A percentile compares a stretch with the other conserved stretches of the same genome.
phyloP scores from a whole-genome alignment of 2,329 filamentous ascomycete genomes.

The Sclerotinia glacialis region DNA sequence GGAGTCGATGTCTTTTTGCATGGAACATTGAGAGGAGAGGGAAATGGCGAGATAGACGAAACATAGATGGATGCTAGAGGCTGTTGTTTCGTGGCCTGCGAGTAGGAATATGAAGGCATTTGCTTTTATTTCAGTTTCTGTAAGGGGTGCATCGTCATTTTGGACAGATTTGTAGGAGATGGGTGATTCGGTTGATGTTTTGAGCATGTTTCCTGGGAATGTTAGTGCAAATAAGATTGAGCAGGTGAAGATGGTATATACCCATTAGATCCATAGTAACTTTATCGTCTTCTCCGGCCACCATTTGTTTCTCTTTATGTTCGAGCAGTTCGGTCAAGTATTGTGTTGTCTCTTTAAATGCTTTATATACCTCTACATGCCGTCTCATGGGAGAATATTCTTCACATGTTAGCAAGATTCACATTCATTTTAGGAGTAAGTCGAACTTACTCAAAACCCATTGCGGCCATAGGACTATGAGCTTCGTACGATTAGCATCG shows the following conservation, averaged over 20 bases:
- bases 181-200: conserved; percentile 24
- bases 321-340: conserved; percentile 53
- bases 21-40: conserved; percentile 23
- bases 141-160: conserved; percentile 23
- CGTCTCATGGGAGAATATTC: conserved; percentile 42
- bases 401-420: conserved; percentile 11
- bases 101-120: conserved; percentile 39
- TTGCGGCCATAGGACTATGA: conserved; percentile 41
- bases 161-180: conserved; percentile 8
- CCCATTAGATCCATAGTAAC: conserved; percentile 34
- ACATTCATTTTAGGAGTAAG: not conserved
- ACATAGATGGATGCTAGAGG: conserved; percentile 37
- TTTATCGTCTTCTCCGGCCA: conserved; percentile 29
- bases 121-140: conserved; percentile 36
- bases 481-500: not conserved
- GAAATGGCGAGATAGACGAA: conserved; percentile 36
- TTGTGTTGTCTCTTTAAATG: conserved; percentile 48
- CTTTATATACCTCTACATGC: conserved; percentile 43
- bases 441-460: conserved; percentile 43
- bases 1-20: conserved; percentile 36
- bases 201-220: conserved; percentile 30
- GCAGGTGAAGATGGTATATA: not conserved
- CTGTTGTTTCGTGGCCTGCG: conserved; percentile 40
- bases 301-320: conserved; percentile 30
- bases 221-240: not conserved